Percentiles rank a stretch among this genome's conserved stretches.
phyloP scores from a whole-genome alignment of 305 asterid species.

The Fraxinus latifolia region DNA sequence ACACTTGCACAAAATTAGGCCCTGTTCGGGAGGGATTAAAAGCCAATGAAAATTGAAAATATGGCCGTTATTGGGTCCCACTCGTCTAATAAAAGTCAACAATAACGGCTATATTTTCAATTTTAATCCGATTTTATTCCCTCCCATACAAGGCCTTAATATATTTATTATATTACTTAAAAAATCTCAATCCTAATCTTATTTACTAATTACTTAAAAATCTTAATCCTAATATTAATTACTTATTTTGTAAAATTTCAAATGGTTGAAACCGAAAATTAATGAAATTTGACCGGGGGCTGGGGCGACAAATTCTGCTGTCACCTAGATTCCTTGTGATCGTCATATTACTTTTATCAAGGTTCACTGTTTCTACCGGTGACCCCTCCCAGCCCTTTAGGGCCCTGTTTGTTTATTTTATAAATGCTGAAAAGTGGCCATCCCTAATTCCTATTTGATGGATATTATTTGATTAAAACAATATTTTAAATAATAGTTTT shows the following conservation, averaged over 20 bases:
- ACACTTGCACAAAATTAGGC: not conserved
- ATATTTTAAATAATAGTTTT: too few species aligned
- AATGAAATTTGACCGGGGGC: conserved; percentile 57
- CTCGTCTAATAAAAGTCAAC: too few species aligned
- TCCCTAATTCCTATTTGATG: not conserved
- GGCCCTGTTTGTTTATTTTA: conserved; percentile 15
- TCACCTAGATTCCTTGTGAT: conserved; percentile 55
- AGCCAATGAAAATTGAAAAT: too few species aligned
- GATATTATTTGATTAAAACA: too few species aligned
- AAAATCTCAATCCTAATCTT: not conserved
- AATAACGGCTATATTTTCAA: too few species aligned
- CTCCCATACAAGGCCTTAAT: too few species aligned
- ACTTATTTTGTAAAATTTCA: not conserved
- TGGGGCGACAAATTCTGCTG: conserved; percentile 53
- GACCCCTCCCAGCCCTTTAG: conserved; percentile 4
- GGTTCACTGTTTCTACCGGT: conserved; percentile 42
- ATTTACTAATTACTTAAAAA: not conserved
- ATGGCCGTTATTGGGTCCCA: too few species aligned
- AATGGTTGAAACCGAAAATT: conserved; percentile 34
- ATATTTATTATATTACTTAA: not conserved
- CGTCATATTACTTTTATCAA: conserved; percentile 51
- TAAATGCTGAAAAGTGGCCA: conserved; percentile 25
- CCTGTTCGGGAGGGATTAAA: too few species aligned
- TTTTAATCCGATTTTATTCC: too few species aligned
- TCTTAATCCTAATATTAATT: not conserved